Base-by-base conservation (phyloP, 2,329 filamentous ascomycete genomes). In the Dactylellina cionopaga region DNA sequence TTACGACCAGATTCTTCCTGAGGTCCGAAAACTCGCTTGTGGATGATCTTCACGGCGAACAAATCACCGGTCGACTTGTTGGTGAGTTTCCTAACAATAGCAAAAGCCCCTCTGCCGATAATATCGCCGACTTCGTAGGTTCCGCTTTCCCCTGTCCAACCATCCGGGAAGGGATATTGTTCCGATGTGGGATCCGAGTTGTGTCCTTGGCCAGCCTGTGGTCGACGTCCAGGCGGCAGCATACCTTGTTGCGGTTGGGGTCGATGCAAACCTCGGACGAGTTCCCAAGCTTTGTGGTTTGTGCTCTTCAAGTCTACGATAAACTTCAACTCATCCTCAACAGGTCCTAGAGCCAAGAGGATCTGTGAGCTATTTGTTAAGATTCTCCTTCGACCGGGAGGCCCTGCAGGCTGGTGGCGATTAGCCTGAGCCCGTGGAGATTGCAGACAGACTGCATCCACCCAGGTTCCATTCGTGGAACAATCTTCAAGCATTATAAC, bases 41-140 rank as follows among this genome's bases (percentile, higher is more conserved):
- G 92, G 2, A 99, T 86, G 80, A 98, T 92, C 80, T 99, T 99
- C 11, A 92, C 93, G 3, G 95, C 95, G 77, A 90, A 96, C 0
- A 94, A 87, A 27, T 87, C 83, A 1, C 95, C 95, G 77, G 95
- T 89, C 77, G 88, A 90, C 80, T 92, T 96, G 15, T 90, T 89
- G 0, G 94, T 94, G 24, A 97, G 86, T 79, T 92, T 92, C 81
- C 96, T 94, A 1, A 99, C 95, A 0, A 89, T 92, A 3, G 95
- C 95, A 82, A 99, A 99, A 2, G 95, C 94, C 4, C 95, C 95
- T 79, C 95, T 95, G 44, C 95, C 95, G 74, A 99, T 90, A 51
- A 88, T 84, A 24, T 89, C 88, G 7, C 92, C 87, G 22, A 92
- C 88, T 78, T 96, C 96, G 81, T 98, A 99, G 74, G 68, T 74